These are phyloP conservation scores for Castanea mollissima DNA, from an alignment of 306 rosid species.

Conservation along the genomic window DNA sequence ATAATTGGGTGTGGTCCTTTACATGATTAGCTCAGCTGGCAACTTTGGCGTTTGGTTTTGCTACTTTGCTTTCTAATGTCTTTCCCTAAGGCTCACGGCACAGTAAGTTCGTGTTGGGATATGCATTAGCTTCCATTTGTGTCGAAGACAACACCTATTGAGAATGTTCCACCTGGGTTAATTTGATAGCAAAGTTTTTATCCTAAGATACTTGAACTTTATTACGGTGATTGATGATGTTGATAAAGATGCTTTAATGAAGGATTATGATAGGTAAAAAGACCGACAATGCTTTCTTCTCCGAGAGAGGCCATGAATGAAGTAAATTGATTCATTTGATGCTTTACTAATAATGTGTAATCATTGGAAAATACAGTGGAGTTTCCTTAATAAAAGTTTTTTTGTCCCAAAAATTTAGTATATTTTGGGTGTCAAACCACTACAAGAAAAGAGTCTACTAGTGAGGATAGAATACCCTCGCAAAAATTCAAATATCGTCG, in stretches of 20 bases:
- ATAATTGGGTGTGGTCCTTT: background rate
- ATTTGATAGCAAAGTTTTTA: background rate
- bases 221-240: slow-evolving; percentile 12
- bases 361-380: too few species aligned
- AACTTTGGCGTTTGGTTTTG: background rate
- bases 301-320: background rate
- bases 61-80: background rate
- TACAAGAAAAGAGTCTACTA: too few species aligned
- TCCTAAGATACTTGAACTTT: background rate
- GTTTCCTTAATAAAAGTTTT: too few species aligned
- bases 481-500: too few species aligned
- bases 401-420: too few species aligned
- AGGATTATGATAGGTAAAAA: background rate
- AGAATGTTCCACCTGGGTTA: background rate
- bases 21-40: background rate
- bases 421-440: too few species aligned
- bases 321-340: background rate
- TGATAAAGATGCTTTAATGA: slow-evolving; percentile 6
- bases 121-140: too few species aligned
- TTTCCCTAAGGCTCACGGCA: background rate
- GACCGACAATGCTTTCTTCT: background rate
- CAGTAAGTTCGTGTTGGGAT: too few species aligned
- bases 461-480: too few species aligned
- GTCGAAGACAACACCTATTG: background rate
- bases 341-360: background rate